Evolutionary conservation across 495 filamentous ascomycete genomes (phyloP), one percentile per base, ranked within the genome.

Genomic region (Polyplosphaeria fusca): DNA sequence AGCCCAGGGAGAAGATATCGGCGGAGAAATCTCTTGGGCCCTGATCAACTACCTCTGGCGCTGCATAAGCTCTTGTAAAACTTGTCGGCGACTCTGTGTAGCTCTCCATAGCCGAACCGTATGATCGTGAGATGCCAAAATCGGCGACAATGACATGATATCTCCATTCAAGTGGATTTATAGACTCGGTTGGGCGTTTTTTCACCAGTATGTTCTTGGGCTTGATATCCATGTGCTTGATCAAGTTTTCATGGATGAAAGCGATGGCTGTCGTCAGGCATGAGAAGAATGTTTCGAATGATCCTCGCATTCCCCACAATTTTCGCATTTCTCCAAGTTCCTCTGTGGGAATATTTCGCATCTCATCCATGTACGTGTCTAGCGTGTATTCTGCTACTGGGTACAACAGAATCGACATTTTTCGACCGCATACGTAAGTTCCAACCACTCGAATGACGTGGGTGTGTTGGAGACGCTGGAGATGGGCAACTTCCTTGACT

Each of bases 221-320:
- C 38, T 66, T 66, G 14, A 66, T 60, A 37, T 66, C 63, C 63
- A 55, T 66, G 37, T 66, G 63, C 23, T 63, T 66, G 20, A 23
- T 52, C 14, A 43, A 35, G 11, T 25, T 50, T 1, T 5, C 1
- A 28, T 66, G 63, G 18, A 66, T 49, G 23, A 39, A 60, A 1
- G 27, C 1, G 2, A 66, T 30, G 1, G 63, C 59, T 18, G 30
- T 12, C 12, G 24, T 0, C 12, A 66, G 41, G 37, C 63, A 66
- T 9, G 23, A 20, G 18, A 66, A 54, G 47, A 61, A 65, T 3
- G 11, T 13, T 28, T 12, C n/a, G 5, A 57, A n/a, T 32, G 26
- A 30, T 13, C 5, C 5, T 38, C 4, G 12, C 20, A 12, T 32
- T 5, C 19, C 19, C 39, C 9, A 11, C 39, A 19, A 42, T 12